These are phyloP conservation scores for Agarophyton chilense DNA, from an alignment of 23 red algal species.

Conservation along the genomic window DNA sequence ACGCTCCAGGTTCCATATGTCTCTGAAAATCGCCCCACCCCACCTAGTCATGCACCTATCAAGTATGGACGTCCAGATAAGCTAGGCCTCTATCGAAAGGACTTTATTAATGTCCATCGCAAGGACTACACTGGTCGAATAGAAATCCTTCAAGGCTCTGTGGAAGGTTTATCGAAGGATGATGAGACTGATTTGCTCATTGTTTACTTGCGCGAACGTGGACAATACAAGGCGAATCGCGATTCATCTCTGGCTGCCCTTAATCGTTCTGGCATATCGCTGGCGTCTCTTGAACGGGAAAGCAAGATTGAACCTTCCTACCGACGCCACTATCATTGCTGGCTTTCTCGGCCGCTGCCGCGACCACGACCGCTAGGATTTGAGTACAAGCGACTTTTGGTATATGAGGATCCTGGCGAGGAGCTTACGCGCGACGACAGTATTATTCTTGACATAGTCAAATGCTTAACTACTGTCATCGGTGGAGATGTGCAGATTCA, in stretches of 20 bases:
- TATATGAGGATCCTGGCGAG: conserved; percentile 91
- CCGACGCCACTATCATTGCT: conserved; percentile 87
- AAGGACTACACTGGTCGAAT: conserved; percentile 91
- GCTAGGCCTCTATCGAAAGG: conserved; percentile 68
- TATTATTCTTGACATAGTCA: conserved; percentile 83
- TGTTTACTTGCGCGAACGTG: conserved; percentile 83
- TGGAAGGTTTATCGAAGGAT: conserved; percentile 68
- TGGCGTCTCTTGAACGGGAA: conserved; percentile 77
- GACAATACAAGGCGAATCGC: conserved; percentile 84
- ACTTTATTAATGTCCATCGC: conserved; percentile 88
- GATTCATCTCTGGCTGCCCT: conserved; percentile 82
- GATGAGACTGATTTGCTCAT: conserved; percentile 90
- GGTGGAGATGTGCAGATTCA: conserved; percentile 84
- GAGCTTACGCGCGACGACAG: conserved; percentile 86
- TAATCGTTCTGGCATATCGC: conserved; percentile 66
- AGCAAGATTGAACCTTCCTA: conserved; percentile 81
- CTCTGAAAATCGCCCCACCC: background rate
- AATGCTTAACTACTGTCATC: conserved; percentile 87
- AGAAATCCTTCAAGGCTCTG: conserved; percentile 80
- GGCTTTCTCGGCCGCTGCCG: conserved; percentile 73
- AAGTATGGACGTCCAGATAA: conserved; percentile 67
- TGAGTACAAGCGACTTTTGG: conserved; percentile 92
- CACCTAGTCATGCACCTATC: background rate
- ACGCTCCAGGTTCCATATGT: background rate
- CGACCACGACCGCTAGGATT: conserved; percentile 83